Conservation (phyloP, 148 eudicot species). For the Drosera capensis region DNA sequence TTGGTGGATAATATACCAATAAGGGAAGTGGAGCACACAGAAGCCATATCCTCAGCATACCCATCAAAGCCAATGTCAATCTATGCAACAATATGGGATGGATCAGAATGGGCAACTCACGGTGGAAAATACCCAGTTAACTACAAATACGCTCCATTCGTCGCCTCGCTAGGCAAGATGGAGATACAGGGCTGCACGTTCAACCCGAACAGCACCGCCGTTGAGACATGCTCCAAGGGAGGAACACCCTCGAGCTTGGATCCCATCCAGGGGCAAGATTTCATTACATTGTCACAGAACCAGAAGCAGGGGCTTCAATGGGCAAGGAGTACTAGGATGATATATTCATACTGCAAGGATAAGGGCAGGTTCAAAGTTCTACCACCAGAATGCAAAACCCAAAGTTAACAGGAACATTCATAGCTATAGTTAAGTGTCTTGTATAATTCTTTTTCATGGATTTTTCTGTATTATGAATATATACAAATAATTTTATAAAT, state of each 20-base stretch:
- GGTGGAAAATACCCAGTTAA: constrained; percentile 92
- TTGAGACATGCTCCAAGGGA: constrained; percentile 22
- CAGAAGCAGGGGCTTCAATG: constrained; percentile 59
- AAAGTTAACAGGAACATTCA: constrained; percentile 8
- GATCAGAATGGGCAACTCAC: constrained; percentile 85
- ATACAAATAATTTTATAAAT: too few relatives aligned
- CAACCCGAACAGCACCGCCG: constrained; percentile 14
- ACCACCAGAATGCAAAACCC: constrained; percentile 59
- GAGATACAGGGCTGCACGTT: constrained; percentile 58
- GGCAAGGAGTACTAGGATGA: constrained; percentile 58
- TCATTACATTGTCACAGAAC: constrained; percentile 43
- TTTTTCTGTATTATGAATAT: background rate
- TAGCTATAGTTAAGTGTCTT: too few relatives aligned
- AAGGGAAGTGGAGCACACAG: constrained; percentile 47
- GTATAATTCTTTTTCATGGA: background rate
- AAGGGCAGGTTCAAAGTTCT: constrained; percentile 49
- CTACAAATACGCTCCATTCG: constrained; percentile 79
- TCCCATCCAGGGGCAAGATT: constrained; percentile 64
- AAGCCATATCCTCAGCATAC: constrained; percentile 34
- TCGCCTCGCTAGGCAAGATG: constrained; percentile 34
- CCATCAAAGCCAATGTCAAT: constrained; percentile 87
- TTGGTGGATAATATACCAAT: constrained; percentile 82
- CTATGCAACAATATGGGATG: constrained; percentile 87
- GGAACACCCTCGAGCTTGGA: constrained; percentile 43
- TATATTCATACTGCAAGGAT: constrained; percentile 83